These are phyloP conservation scores for Monilinia fructicola DNA, from an alignment of 2,329 filamentous ascomycete genomes.

Conservation along the genomic window DNA sequence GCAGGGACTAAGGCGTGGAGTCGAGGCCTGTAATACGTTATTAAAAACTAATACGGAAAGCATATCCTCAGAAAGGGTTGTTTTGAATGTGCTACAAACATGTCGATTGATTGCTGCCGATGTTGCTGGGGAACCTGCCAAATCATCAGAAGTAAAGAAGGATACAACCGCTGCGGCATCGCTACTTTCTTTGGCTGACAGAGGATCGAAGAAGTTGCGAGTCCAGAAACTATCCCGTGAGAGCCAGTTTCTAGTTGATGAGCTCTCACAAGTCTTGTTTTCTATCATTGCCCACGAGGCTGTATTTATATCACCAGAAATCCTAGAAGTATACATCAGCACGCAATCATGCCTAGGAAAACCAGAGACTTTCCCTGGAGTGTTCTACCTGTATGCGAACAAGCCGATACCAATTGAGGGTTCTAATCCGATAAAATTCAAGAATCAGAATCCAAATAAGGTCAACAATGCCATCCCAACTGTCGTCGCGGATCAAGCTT, in stretches of 20 bases:
- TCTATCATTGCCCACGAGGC: conserved; percentile 69
- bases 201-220: conserved; percentile 27
- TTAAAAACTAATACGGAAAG: conserved; percentile 25
- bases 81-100: conserved; percentile 26
- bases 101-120: conserved; percentile 34
- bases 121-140: conserved; percentile 32
- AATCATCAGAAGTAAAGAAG: conserved; percentile 27
- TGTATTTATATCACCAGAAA: conserved; percentile 73
- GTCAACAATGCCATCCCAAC: conserved; percentile 70
- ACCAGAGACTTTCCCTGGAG: conserved; percentile 73
- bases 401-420: conserved; percentile 71
- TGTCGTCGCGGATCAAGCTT: conserved; percentile 68
- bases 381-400: conserved; percentile 78
- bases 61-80: conserved; percentile 34
- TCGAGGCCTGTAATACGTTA: conserved; percentile 30
- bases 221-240: conserved; percentile 27
- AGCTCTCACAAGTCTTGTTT: conserved; percentile 62
- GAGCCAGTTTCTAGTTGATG: conserved; percentile 43
- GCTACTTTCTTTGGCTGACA: conserved; percentile 49
- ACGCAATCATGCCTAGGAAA: conserved; percentile 72
- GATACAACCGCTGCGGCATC: conserved; percentile 50
- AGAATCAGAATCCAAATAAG: conserved; percentile 64
- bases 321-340: conserved; percentile 73
- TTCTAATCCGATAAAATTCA: conserved; percentile 59
- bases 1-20: conserved; percentile 31